These are phyloP conservation scores for Flammula alnicola DNA, from an alignment of 1,284 basidiomycete genomes.

Conservation along the genomic window DNA sequence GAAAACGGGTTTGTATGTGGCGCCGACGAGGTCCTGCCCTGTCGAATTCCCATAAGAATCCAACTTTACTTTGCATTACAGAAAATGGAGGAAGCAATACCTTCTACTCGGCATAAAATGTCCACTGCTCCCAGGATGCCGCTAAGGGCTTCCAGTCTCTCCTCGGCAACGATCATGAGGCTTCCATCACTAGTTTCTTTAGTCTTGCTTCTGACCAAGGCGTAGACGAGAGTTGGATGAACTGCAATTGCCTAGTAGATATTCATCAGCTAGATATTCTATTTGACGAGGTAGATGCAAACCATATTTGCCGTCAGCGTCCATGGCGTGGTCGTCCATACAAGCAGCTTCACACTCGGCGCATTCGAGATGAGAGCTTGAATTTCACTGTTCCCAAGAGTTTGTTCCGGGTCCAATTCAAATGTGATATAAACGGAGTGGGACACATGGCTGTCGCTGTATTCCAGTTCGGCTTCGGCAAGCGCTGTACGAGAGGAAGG, in stretches of 20 bases:
- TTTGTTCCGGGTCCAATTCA: conserved; percentile 47
- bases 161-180: conserved; percentile 67
- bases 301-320: conserved; percentile 96
- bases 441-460: conserved; percentile 88
- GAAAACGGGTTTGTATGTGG: conserved; percentile 77
- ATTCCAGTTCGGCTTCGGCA: conserved; percentile 94
- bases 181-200: conserved; percentile 27
- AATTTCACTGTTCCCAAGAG: conserved; percentile 22
- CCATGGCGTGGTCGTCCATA: conserved; percentile 99
- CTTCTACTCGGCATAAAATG: conserved; percentile 53
- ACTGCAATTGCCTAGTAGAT: conserved; percentile 83
- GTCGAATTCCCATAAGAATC: conserved; percentile 4
- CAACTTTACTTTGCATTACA: not conserved
- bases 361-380: conserved; percentile 27
- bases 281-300: not conserved
- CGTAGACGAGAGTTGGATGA: conserved; percentile 76
- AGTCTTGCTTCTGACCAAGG: conserved; percentile 51
- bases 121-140: conserved; percentile 57
- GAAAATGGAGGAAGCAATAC: conserved; percentile 34
- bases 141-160: conserved; percentile 61
- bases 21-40: conserved; percentile 71
- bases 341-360: conserved; percentile 60
- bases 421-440: conserved; percentile 90
- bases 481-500: conserved; percentile 94
- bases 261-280: conserved; percentile 4